These are phyloP conservation scores for Posidonia oceanica DNA, from an alignment of 116 monocot species.

Conservation along the genomic window DNA sequence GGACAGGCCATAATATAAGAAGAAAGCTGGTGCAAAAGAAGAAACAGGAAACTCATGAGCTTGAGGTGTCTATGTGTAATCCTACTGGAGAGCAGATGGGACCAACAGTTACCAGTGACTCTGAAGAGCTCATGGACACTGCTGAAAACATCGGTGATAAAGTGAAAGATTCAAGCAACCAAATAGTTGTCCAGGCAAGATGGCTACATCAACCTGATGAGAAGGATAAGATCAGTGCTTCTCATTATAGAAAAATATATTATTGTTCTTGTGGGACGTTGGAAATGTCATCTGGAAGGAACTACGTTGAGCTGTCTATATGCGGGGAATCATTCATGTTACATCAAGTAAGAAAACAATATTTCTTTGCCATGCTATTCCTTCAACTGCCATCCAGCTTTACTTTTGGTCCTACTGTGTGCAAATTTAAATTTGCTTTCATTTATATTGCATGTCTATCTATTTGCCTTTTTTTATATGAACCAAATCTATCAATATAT, in stretches of 20 bases:
- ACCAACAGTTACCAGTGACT: constrained; percentile 8
- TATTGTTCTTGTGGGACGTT: constrained; percentile 59
- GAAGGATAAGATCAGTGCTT: constrained; percentile 61
- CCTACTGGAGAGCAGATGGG: constrained; percentile 15
- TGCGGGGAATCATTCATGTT: constrained; percentile 95
- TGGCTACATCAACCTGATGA: constrained; percentile 92
- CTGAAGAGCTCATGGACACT: constrained; percentile 15
- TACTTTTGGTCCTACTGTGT: no score
- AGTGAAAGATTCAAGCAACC: constrained; percentile 6
- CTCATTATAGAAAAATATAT: constrained; percentile 79
- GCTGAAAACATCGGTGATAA: constrained; percentile 7
- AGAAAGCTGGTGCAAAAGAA: constrained; percentile 5
- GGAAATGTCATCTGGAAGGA: constrained; percentile 36
- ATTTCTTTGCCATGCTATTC: no score
- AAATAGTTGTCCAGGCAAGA: constrained; percentile 33
- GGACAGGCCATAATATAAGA: constrained; percentile 17
- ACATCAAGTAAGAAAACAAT: constrained; percentile 57
- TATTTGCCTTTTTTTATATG: no score
- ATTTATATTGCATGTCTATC: no score
- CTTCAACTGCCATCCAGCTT: no score
- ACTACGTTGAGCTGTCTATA: constrained; percentile 67
- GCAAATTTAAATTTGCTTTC: no score
- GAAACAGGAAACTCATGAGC: constrained; percentile 1
- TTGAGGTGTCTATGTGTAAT: constrained; percentile 9
- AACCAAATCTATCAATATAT: no score